Conservation (phyloP, 768 basidiomycete genomes). For the Mrakia blollopis region DNA sequence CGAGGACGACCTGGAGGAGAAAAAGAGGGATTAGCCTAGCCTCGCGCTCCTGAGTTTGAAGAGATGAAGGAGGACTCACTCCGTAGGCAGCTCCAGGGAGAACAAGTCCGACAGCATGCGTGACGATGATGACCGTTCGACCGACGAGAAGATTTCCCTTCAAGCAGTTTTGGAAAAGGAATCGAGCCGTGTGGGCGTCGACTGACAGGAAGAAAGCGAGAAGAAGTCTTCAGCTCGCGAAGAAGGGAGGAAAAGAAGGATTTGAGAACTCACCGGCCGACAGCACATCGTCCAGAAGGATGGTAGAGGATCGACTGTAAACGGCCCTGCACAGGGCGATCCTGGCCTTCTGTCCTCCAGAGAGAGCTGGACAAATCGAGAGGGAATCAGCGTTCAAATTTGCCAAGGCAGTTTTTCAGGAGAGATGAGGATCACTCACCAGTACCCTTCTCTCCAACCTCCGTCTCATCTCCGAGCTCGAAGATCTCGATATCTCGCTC, state of each 20-base stretch:
- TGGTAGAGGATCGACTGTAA: constrained; percentile 27
- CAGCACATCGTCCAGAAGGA: constrained; percentile 34
- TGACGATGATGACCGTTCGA: constrained; percentile 75
- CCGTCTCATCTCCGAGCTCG: constrained; percentile 67
- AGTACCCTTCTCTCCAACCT: constrained; percentile 37
- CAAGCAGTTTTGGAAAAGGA: constrained; percentile 73
- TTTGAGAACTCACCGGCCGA: constrained; percentile 38
- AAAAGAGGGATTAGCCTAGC: too few species aligned
- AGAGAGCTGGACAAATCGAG: constrained; percentile 27
- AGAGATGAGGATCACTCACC: too few species aligned
- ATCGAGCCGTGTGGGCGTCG: constrained; percentile 77
- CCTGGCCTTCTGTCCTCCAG: constrained; percentile 55
- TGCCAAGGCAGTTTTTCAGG: too few species aligned
- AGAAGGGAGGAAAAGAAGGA: constrained; percentile 16
- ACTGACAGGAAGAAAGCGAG: constrained; percentile 47
- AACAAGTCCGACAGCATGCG: constrained; percentile 43
- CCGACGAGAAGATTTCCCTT: constrained; percentile 68
- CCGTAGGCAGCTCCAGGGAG: constrained; percentile 40
- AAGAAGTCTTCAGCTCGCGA: constrained; percentile 27
- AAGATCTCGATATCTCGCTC: constrained; percentile 64
- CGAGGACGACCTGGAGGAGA: neutral
- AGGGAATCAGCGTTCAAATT: neutral
- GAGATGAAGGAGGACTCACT: constrained; percentile 27
- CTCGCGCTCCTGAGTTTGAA: too few species aligned
- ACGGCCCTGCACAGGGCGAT: constrained; percentile 32